Evolutionary conservation across 2,329 filamentous ascomycete species (phyloP).

Genomic region (Diaporthe humulicola): DNA sequence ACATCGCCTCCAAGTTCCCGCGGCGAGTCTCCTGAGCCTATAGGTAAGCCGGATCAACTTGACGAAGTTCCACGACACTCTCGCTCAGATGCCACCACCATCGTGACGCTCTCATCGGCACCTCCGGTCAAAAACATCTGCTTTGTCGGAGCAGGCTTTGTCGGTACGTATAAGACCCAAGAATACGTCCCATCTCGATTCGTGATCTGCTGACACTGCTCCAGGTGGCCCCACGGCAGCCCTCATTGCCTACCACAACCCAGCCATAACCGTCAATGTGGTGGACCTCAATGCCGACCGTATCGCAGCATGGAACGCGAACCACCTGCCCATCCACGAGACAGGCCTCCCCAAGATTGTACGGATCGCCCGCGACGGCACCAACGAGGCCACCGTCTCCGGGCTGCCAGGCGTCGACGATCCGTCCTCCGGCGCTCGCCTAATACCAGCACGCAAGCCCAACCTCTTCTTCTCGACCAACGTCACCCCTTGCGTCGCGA

Average conservation of each 20-base stretch:
- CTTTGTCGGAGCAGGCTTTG: conserved; percentile 71
- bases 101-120: conserved; percentile 12
- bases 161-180: conserved; percentile 57
- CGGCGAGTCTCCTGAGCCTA: conserved; percentile 43
- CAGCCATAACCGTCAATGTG: conserved; percentile 68
- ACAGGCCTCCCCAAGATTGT: conserved; percentile 68
- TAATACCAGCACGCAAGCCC: conserved; percentile 55
- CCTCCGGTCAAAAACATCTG: conserved; percentile 58
- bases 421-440: conserved; percentile 33
- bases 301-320: conserved; percentile 70
- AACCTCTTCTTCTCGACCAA: conserved; percentile 73
- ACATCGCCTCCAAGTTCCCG: conserved; percentile 46
- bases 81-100: conserved; percentile 17
- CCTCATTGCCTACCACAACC: conserved; percentile 71
- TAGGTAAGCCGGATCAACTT: conserved; percentile 36
- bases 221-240: conserved; percentile 71
- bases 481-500: conserved; percentile 61
- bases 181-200: background rate
- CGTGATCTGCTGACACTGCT: background rate
- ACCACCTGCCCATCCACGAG: conserved; percentile 71
- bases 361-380: conserved; percentile 57
- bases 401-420: conserved; percentile 35
- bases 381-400: conserved; percentile 45
- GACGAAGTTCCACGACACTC: conserved; percentile 1
- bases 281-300: conserved; percentile 68